Percentiles rank a stretch among this genome's conserved stretches.
These are phyloP conservation scores for Penicillium macrosclerotiorum DNA, from an alignment of 495 filamentous ascomycete species.

Conservation along the genomic window DNA sequence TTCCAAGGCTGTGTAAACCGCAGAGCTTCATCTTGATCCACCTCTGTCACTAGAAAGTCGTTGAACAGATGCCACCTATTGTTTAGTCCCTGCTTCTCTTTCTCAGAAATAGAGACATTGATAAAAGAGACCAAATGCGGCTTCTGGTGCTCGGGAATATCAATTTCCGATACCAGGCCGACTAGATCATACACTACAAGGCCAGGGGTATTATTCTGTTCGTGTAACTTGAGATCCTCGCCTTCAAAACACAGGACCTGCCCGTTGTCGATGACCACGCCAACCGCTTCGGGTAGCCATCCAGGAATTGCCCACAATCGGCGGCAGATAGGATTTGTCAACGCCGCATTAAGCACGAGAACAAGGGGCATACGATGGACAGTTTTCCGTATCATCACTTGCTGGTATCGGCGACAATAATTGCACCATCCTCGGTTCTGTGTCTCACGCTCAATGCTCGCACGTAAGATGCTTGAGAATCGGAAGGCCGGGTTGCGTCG, in stretches of 20 bases:
- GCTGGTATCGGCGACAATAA: slow-evolving; percentile 81
- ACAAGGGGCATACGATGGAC: slow-evolving; percentile 78
- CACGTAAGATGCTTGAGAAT: slow-evolving; percentile 82
- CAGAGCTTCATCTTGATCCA: slow-evolving; percentile 76
- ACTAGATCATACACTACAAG: slow-evolving; percentile 87
- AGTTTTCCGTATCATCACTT: slow-evolving; percentile 72
- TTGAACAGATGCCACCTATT: slow-evolving; percentile 94
- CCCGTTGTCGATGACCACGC: slow-evolving; percentile 75
- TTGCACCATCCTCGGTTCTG: slow-evolving; percentile 87
- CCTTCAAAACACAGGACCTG: slow-evolving; percentile 90
- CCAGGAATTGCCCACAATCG: slow-evolving; percentile 81
- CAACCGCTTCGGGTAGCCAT: slow-evolving; percentile 91
- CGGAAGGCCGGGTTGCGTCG: slow-evolving; percentile 55
- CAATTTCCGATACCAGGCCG: slow-evolving; percentile 86
- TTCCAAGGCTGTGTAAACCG: slow-evolving; percentile 90
- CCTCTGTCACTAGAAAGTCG: slow-evolving; percentile 86
- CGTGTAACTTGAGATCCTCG: slow-evolving; percentile 61
- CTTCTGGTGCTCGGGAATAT: slow-evolving; percentile 76
- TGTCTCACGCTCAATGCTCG: slow-evolving; percentile 80
- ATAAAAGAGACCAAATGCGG: slow-evolving; percentile 88
- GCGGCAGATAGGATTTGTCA: slow-evolving; percentile 66
- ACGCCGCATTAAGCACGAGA: slow-evolving; percentile 77
- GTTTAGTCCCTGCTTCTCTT: slow-evolving; percentile 49
- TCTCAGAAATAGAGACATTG: slow-evolving; percentile 75
- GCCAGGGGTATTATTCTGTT: slow-evolving; percentile 59